Evolutionary conservation across 305 asterid genomes (phyloP), one percentile per base, ranked within the genome.

Genomic region (Andrographis paniculata): DNA sequence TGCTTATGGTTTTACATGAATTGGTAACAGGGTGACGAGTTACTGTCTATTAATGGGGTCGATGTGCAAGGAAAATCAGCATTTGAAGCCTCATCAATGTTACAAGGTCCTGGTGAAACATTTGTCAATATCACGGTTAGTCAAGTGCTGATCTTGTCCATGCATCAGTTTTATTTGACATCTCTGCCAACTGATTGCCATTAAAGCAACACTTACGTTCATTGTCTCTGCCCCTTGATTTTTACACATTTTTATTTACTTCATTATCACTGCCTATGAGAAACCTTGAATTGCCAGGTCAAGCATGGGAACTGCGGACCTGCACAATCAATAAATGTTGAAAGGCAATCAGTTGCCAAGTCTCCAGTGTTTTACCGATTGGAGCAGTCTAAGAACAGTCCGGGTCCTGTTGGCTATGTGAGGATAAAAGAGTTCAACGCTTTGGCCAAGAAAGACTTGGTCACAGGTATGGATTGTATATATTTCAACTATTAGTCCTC

Each of bases 301-400:
- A 91, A 78, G 74, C 98, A 86, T 72, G 98, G 96, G 43, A 75
- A 76, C 44, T 91, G 98, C 76, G 98, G 98, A 60, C 77, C 98
- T 28, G 75, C 68, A 20, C 74, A 83, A 55, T 69, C 95, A 50
- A 63, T 86, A 61, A 70, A 64, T 50, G 73, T 91, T 55, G 84
- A 80, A 73, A 78, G 98, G 76, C 92, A 86, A 73, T 78, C 96
- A 66, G 72, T 77, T 68, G 94, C 96, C 45, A 86, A 77, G 68
- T 73, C 94, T 24, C 98, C 98, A 20, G 96, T 91, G 49, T 91
- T 78, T 75, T 91, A 91, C 66, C 69, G 88, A 35, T 56, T 82
- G 76, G 94, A 85, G 68, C 94, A 77, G 66, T 77, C 62, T 22
- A 86, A 72, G 58, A 73, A 71, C 65, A 69, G 77, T 45, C 53